Evolutionary conservation across 441 rosid species (phyloP), one percentile per base, ranked within the genome.

Genomic region (Metrosideros polymorpha): DNA sequence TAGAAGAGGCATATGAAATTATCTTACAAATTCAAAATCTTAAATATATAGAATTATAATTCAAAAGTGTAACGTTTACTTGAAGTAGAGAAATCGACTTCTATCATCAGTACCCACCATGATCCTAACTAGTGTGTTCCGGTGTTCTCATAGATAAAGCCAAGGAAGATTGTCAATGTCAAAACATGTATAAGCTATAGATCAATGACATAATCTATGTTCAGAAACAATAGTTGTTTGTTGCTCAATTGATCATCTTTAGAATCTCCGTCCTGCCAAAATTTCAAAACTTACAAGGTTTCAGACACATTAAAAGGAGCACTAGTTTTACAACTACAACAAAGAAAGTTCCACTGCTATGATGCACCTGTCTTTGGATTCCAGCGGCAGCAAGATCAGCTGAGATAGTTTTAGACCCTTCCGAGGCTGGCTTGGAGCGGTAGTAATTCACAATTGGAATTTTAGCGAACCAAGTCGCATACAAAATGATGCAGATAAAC

Each of bases 121-220:
- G 87, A 59, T 1, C 91, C 91, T 35, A 91, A 84, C 7, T 66
- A 54, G 57, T 90, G 90, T 57, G 82, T 57, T 66, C 92, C 90
- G 4, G 91, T 90, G 59, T 91, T 87, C 50, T 91, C 92, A 24
- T 87, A 91, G 12, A 91, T 83, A 66, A 91, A 90, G 29, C 92
- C 90, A 0, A 91, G 91, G 54, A 90, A 89, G 82, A 91, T 91
- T 18, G 91, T 86, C 43, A 89, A 54, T 1, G 91, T 90, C 2
- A 91, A 86, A 8, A 90, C 84, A 14, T 87, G 90, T 39, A 86
- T 86, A 83, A 90, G 50, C 82, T 77, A 91, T 24, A 91, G 85
- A 82, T 63, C 89, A 43, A 88, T 29, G n/a, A 56, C 86, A 52
- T 86, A 89, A 61, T 90, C 90, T 17, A 86, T 86, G 84, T 88